Percentiles rank a stretch among this genome's conserved stretches.
Evolutionary conservation across 345 rosid genomes (phyloP).

Genomic region (Conringia planisiliqua): DNA sequence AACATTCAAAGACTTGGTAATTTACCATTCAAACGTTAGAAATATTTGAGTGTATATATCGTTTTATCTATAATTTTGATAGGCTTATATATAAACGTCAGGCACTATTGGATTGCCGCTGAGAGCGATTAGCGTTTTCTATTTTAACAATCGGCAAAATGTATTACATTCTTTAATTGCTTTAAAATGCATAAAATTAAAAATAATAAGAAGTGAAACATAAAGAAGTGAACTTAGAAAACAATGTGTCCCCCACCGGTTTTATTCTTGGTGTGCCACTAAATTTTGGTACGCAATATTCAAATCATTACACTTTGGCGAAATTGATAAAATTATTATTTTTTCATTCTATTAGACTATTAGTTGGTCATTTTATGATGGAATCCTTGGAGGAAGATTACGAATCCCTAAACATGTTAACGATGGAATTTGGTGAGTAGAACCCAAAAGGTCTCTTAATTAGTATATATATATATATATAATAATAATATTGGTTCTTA

Average conservation of each 20-base stretch:
- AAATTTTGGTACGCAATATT: background rate
- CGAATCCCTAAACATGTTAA: background rate
- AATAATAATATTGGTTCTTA: too few species aligned
- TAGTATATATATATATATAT: background rate
- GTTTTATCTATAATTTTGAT: background rate
- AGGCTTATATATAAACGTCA: background rate
- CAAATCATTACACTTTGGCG: constrained; percentile 13
- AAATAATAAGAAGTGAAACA: background rate
- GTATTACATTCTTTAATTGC: background rate
- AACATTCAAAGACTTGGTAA: background rate
- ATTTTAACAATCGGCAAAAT: background rate
- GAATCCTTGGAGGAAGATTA: background rate
- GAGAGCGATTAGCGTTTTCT: background rate
- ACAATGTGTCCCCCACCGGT: constrained; percentile 17
- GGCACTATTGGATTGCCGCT: background rate
- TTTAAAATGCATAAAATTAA: background rate
- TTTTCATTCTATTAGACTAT: background rate
- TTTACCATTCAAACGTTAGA: background rate
- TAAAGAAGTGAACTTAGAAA: background rate
- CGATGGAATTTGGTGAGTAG: background rate
- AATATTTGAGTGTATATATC: background rate
- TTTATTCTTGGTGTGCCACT: constrained; percentile 28
- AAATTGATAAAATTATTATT: background rate
- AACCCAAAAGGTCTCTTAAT: background rate
- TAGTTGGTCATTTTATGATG: background rate